Evolutionary conservation across 2,329 filamentous ascomycete genomes (phyloP), one percentile per base, ranked within the genome.

Genomic region (Aspergillus fischeri): DNA sequence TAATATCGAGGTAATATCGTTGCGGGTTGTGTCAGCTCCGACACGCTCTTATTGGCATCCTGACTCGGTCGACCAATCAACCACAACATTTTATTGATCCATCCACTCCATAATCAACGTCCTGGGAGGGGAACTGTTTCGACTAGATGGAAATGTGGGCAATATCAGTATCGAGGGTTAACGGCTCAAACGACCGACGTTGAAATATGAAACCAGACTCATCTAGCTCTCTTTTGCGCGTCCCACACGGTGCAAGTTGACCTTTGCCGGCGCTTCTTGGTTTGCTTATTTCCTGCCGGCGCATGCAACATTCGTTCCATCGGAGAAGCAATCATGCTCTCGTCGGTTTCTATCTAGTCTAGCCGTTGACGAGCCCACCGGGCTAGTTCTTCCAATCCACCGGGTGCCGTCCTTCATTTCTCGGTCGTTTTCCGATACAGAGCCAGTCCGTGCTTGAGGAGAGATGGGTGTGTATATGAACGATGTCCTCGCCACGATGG

Each of bases 151-250:
- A 21, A 49, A 55, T 27, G 55, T 52, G 52, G 54, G 28, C 41
- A 47, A 52, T 29, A 47, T 29, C 21, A 45, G 47, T 20, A 48
- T 45, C 21, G 44, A 28, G 54, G 11, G 42, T 44, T 50, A 24
- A 54, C 38, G 44, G 32, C 52, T 59, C 58, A 59, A 62, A 62
- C 60, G 14, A 41, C 56, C 51, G 55, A 53, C 27, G 52, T 55
- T 51, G 32, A 52, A 35, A 32, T 28, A 51, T 62, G 60, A 62
- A 62, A 62, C 60, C 44, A 21, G 35, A n/a, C 35, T 38, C 25
- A 29, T 47, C 51, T 53, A 57, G 59, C 38, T 51, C 25, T 35
- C 32, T 57, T 62, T 60, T 53, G 58, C 55, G 57, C 44, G 52
- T 54, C 58, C 55, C 52, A 55, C 55, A 25, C 47, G 17, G 21